Evolutionary conservation across 2,329 filamentous ascomycete genomes (phyloP).

Genomic region (Colletotrichum ledebouriae): DNA sequence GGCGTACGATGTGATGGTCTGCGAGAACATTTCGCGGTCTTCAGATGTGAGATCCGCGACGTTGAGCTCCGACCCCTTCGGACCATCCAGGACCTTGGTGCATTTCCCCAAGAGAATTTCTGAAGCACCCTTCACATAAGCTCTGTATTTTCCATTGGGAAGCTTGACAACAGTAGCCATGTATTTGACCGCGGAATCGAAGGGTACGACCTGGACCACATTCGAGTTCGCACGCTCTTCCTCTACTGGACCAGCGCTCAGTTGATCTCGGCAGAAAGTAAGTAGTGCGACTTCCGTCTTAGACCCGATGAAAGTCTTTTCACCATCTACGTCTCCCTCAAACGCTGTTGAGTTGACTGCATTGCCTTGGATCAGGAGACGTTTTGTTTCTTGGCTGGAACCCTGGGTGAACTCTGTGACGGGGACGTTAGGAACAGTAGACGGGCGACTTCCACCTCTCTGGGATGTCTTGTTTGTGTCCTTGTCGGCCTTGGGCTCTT

Average conservation of each 20-base stretch:
- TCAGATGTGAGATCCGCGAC: constrained; percentile 30
- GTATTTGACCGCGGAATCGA: constrained; percentile 67
- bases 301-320: constrained; percentile 75
- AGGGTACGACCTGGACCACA: constrained; percentile 57
- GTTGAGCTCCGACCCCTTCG: constrained; percentile 27
- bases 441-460: neutral
- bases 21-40: constrained; percentile 42
- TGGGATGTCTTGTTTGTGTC: constrained; percentile 45
- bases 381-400: constrained; percentile 45
- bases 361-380: constrained; percentile 71
- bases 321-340: constrained; percentile 72
- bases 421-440: constrained; percentile 28
- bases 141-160: constrained; percentile 66
- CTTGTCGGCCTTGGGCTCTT: constrained; percentile 47
- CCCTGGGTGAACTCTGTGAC: constrained; percentile 22
- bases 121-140: constrained; percentile 67
- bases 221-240: constrained; percentile 74
- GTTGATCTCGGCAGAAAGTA: constrained; percentile 74
- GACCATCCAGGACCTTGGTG: constrained; percentile 48
- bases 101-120: constrained; percentile 63
- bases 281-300: constrained; percentile 84
- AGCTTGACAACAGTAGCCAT: constrained; percentile 75
- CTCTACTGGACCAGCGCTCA: constrained; percentile 73
- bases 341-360: constrained; percentile 79
- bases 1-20: constrained; percentile 55